These are phyloP conservation scores for Leccinum solheimii DNA, from an alignment of 1,284 basidiomycete species.

Conservation along the genomic window DNA sequence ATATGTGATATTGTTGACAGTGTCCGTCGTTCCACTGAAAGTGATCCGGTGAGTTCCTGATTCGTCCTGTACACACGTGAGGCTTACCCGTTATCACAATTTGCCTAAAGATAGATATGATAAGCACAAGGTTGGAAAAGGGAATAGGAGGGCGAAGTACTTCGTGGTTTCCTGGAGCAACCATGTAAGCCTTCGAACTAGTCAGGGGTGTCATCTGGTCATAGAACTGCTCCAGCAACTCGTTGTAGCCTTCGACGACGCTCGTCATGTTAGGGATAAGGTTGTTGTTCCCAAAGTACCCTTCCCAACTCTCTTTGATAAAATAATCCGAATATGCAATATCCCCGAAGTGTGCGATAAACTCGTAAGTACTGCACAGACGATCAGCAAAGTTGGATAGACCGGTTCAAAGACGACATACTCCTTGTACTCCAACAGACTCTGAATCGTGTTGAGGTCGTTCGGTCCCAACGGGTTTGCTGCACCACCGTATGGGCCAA, in stretches of 20 bases:
- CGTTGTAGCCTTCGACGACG: conserved; percentile 28
- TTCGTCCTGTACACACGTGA: background rate
- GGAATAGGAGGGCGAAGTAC: background rate
- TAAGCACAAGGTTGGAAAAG: background rate
- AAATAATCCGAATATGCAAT: conserved; percentile 34
- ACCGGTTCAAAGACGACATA: conserved; percentile 6
- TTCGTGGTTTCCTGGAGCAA: conserved; percentile 29
- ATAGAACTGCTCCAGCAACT: conserved; percentile 28
- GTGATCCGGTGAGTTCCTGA: background rate
- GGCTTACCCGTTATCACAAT: conserved; percentile 31
- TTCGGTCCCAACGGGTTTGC: conserved; percentile 26
- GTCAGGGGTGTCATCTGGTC: conserved; percentile 30
- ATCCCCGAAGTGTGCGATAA: conserved; percentile 29
- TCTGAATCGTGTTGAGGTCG: conserved; percentile 33
- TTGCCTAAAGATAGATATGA: conserved; percentile 7
- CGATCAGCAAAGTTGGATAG: background rate
- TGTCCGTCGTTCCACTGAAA: conserved; percentile 25
- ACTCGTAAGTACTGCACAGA: conserved; percentile 24
- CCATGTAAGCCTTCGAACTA: conserved; percentile 30
- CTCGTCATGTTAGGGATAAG: conserved; percentile 31
- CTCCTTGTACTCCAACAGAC: conserved; percentile 32
- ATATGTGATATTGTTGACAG: conserved; percentile 29
- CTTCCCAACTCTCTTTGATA: conserved; percentile 31
- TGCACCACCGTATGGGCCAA: conserved; percentile 27
- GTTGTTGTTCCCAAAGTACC: conserved; percentile 32